Evolutionary conservation across 768 basidiomycete species (phyloP).

Genomic region (Pleurotus giganteus): DNA sequence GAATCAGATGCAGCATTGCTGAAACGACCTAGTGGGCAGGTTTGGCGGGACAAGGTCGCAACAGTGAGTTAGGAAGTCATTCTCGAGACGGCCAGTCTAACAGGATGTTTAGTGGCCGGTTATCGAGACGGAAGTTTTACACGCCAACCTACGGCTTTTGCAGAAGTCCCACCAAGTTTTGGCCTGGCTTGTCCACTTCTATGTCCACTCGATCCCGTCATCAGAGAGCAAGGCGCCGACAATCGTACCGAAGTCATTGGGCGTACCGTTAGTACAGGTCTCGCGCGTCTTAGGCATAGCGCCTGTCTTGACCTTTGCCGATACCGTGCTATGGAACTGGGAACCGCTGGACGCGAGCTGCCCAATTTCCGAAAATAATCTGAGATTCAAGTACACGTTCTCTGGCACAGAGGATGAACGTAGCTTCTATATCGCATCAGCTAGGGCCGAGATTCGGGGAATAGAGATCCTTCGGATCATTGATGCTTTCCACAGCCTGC

Average conservation of each 20-base stretch:
- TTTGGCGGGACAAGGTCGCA: slow-evolving; percentile 65
- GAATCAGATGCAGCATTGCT: slow-evolving; percentile 41
- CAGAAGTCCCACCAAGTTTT: slow-evolving; percentile 89
- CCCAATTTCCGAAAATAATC: slow-evolving; percentile 70
- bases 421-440: slow-evolving; percentile 85
- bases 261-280: slow-evolving; percentile 74
- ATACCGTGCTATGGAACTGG: slow-evolving; percentile 95
- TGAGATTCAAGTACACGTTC: slow-evolving; percentile 68
- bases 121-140: slow-evolving; percentile 54
- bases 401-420: slow-evolving; percentile 83
- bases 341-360: slow-evolving; percentile 53
- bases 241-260: slow-evolving; percentile 71
- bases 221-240: slow-evolving; percentile 35
- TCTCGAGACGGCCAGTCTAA: slow-evolving; percentile 1
- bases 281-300: slow-evolving; percentile 82
- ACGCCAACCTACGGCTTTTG: slow-evolving; percentile 54
- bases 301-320: slow-evolving; percentile 92
- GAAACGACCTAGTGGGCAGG: slow-evolving; percentile 54
- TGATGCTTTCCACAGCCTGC: slow-evolving; percentile 80
- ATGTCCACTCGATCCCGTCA: slow-evolving; percentile 74
- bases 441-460: slow-evolving; percentile 81
- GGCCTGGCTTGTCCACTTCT: slow-evolving; percentile 87
- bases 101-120: slow-evolving; percentile 60
- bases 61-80: slow-evolving; percentile 44
- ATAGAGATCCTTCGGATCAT: slow-evolving; percentile 85